Conservation (phyloP, 2,329 filamentous ascomycete species). For the Tolypocladium ophioglossoides region DNA sequence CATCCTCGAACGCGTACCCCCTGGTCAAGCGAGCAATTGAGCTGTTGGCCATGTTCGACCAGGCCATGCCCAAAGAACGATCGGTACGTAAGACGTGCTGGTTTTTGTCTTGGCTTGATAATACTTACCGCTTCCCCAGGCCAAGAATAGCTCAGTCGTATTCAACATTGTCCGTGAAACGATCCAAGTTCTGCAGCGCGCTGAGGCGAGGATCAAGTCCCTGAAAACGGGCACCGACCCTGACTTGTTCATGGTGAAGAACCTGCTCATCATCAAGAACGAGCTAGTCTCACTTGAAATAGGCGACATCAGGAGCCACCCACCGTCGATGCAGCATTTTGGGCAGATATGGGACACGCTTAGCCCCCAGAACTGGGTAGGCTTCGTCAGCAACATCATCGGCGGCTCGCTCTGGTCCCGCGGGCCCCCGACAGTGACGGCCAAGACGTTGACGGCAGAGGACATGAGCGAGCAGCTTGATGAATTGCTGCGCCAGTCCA, state of each 20-base stretch:
- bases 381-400: conserved; percentile 48
- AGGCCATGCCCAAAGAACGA: conserved; percentile 52
- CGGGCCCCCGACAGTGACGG: conserved; percentile 22
- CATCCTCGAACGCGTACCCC: conserved; percentile 47
- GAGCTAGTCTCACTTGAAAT: conserved; percentile 95
- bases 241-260: conserved; percentile 88
- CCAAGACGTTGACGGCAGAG: conserved; percentile 33
- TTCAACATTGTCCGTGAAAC: conserved; percentile 79
- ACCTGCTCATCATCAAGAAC: conserved; percentile 89
- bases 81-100: conserved; percentile 35
- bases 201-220: conserved; percentile 58
- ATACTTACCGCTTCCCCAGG: conserved; percentile 11
- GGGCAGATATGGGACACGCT: conserved; percentile 55
- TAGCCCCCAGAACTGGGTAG: conserved; percentile 45
- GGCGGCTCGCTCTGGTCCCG: conserved; percentile 41
- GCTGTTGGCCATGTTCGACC: conserved; percentile 51
- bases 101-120: no score
- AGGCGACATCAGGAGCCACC: conserved; percentile 49
- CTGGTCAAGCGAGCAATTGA: conserved; percentile 48
- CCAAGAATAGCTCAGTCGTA: conserved; percentile 42
- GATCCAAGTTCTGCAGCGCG: conserved; percentile 70
- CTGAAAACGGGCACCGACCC: conserved; percentile 55
- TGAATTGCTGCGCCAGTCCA: conserved; percentile 50
- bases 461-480: conserved; percentile 57
- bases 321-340: conserved; percentile 46